These are phyloP conservation scores for Aspergillus persii DNA, from an alignment of 2,329 filamentous ascomycete species.

Conservation along the genomic window DNA sequence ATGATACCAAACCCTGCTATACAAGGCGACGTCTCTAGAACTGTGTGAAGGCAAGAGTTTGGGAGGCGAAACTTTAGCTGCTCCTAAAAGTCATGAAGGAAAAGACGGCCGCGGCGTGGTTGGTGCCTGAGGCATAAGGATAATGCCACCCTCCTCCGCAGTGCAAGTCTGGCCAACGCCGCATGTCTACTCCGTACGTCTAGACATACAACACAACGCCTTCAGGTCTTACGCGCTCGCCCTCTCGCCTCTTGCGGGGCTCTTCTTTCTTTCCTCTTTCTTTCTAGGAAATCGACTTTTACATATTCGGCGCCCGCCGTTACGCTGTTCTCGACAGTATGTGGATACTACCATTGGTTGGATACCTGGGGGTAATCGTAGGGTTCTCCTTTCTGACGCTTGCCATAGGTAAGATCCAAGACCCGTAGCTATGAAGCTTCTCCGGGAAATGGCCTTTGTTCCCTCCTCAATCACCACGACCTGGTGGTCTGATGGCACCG, in stretches of 20 bases:
- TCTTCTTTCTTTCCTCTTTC: not conserved
- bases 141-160: not conserved
- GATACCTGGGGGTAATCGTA: slow-evolving; percentile 80
- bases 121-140: not conserved
- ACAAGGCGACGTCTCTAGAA: no score
- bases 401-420: slow-evolving; percentile 66
- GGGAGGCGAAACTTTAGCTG: not conserved
- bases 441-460: not conserved
- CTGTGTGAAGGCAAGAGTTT: no score
- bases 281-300: not conserved
- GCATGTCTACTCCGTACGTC: not conserved
- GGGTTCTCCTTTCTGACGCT: slow-evolving; percentile 94
- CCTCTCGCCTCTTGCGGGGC: no score
- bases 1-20: slow-evolving; percentile 26
- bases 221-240: not conserved
- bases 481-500: not conserved
- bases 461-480: not conserved
- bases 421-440: not conserved
- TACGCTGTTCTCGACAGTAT: slow-evolving; percentile 51
- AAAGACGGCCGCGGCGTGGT: not conserved
- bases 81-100: not conserved
- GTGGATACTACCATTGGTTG: slow-evolving; percentile 94
- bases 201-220: not conserved
- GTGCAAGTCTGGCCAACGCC: not conserved
- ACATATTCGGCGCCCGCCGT: not conserved